phyloP scores from a whole-genome alignment of 2,329 filamentous ascomycete genomes.

The Cladophialophora chaetospira region DNA sequence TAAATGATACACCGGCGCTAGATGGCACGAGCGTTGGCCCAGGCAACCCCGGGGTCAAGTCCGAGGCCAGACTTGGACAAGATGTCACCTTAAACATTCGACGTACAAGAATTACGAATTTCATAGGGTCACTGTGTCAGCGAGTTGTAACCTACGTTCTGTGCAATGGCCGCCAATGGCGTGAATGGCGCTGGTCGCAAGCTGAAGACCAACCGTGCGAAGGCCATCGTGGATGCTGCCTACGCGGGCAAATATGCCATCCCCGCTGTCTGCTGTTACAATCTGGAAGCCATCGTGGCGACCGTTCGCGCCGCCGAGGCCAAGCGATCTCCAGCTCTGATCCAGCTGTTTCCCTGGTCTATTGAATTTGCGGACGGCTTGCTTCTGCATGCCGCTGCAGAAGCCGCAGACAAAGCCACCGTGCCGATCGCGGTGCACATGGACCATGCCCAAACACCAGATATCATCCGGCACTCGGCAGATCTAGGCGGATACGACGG shows the following conservation, averaged over 20 bases:
- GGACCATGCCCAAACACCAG: slow-evolving; percentile 65
- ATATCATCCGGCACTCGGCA: slow-evolving; percentile 61
- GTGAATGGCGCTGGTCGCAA: slow-evolving; percentile 1
- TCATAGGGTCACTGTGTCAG: too few species aligned
- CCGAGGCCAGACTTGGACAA: not conserved
- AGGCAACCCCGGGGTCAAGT: too few species aligned
- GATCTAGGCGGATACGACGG: slow-evolving; percentile 66
- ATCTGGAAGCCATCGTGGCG: slow-evolving; percentile 69
- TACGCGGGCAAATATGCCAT: slow-evolving; percentile 32
- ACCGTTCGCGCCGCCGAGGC: slow-evolving; percentile 69
- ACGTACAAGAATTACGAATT: too few species aligned
- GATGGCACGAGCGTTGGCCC: too few species aligned
- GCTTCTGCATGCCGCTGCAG: slow-evolving; percentile 59
- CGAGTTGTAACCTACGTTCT: too few species aligned
- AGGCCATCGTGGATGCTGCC: slow-evolving; percentile 35
- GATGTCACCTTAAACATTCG: too few species aligned
- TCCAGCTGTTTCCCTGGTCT: slow-evolving; percentile 75
- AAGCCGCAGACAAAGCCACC: slow-evolving; percentile 57
- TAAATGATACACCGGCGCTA: slow-evolving; percentile 5
- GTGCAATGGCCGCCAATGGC: slow-evolving; percentile 3
- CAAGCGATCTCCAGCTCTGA: slow-evolving; percentile 67
- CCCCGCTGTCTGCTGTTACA: slow-evolving; percentile 50
- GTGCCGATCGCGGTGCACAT: slow-evolving; percentile 67
- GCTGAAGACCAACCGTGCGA: slow-evolving; percentile 32
- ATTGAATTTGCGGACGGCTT: slow-evolving; percentile 64